A percentile compares a stretch with the other conserved stretches of the same genome.
phyloP scores from a whole-genome alignment of 768 basidiomycete species.

The Rhodotorula babjevae region DNA sequence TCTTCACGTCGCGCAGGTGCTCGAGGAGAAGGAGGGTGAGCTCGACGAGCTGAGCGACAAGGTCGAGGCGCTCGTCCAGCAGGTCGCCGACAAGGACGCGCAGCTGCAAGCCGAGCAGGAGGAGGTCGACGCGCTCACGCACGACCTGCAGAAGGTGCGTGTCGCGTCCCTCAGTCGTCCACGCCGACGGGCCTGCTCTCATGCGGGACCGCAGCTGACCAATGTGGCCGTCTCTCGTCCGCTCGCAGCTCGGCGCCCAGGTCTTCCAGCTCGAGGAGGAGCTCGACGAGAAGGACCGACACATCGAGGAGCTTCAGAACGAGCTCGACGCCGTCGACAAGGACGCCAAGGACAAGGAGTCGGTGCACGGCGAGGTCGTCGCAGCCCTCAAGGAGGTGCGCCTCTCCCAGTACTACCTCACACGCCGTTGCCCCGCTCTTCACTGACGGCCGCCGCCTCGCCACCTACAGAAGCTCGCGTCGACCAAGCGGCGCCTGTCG shows the following conservation, averaged over 20 bases:
- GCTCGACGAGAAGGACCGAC: slow-evolving; percentile 54
- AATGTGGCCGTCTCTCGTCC: too few species aligned
- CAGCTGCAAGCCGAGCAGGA: slow-evolving; percentile 66
- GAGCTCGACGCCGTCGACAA: slow-evolving; percentile 52
- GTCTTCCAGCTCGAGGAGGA: slow-evolving; percentile 84
- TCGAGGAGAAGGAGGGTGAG: slow-evolving; percentile 39
- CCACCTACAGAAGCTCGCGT: slow-evolving; percentile 63
- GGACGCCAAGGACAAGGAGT: slow-evolving; percentile 56
- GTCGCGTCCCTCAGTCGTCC: too few species aligned
- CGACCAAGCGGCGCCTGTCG: slow-evolving; percentile 62
- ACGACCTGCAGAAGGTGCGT: slow-evolving; percentile 42
- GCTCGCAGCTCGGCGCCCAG: slow-evolving; percentile 55
- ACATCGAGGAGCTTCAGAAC: slow-evolving; percentile 52
- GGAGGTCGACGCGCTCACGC: slow-evolving; percentile 39
- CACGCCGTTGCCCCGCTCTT: too few species aligned
- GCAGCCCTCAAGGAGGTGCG: slow-evolving; percentile 74
- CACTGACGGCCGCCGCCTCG: too few species aligned
- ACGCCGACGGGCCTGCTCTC: too few species aligned
- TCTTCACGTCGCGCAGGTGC: neutral
- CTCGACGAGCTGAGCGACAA: slow-evolving; percentile 30
- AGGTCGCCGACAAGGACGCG: slow-evolving; percentile 71
- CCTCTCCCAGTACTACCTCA: too few species aligned
- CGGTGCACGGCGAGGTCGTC: slow-evolving; percentile 66
- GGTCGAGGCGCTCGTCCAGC: slow-evolving; percentile 44
- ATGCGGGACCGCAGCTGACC: neutral